A percentile compares a stretch with the other conserved stretches of the same genome.
phyloP scores from a whole-genome alignment of 2,329 filamentous ascomycete genomes.

The Colletotrichum cereale region DNA sequence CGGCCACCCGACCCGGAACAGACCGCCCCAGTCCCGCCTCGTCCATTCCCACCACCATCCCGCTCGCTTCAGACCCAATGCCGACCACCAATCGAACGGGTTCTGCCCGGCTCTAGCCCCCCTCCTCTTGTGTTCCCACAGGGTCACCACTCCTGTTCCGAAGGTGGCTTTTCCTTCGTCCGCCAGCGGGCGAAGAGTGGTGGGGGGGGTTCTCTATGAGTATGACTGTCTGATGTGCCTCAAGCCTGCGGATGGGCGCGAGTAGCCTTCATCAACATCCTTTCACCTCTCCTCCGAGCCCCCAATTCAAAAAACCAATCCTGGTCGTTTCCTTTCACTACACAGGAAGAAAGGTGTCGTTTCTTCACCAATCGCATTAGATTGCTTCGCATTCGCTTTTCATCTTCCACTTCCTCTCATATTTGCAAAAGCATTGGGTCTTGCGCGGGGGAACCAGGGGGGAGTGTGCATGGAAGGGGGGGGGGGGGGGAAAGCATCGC shows the following conservation, averaged over 20 bases:
- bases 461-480: background rate
- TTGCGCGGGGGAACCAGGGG: background rate
- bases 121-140: slow-evolving; percentile 6
- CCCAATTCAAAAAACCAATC: background rate
- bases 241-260: background rate
- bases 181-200: background rate
- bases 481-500: too few species aligned
- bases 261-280: background rate
- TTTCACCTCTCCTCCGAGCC: background rate
- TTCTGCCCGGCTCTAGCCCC: background rate
- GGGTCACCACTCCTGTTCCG: background rate
- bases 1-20: slow-evolving; percentile 31
- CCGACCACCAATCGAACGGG: background rate
- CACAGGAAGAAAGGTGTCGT: background rate
- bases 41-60: slow-evolving; percentile 6
- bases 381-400: background rate
- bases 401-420: background rate
- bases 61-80: background rate
- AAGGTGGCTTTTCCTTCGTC: background rate
- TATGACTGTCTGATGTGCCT: background rate
- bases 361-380: background rate
- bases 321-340: background rate
- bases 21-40: slow-evolving; percentile 10
- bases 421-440: background rate
- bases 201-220: background rate